phyloP scores from a whole-genome alignment of 495 filamentous ascomycete genomes.

The Penicillium steckii region DNA sequence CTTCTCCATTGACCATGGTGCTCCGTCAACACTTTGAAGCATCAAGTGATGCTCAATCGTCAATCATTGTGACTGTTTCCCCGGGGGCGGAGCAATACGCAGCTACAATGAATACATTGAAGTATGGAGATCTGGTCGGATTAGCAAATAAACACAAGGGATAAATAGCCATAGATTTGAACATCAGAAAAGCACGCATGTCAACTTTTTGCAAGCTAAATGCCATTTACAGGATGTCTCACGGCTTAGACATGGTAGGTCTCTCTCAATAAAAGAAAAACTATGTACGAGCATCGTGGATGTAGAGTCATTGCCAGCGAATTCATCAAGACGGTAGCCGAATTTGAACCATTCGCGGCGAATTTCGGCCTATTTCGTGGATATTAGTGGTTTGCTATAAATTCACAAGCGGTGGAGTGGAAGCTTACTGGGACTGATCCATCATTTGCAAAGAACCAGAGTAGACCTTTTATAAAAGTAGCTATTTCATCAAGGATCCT shows the following conservation, averaged over 20 bases:
- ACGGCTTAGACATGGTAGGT: no score
- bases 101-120: conserved; percentile 26
- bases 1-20: conserved; percentile 28
- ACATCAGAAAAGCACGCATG: no score
- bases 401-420: not conserved
- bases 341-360: not conserved
- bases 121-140: conserved; percentile 34
- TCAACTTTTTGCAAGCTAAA: no score
- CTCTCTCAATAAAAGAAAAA: no score
- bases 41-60: conserved; percentile 8
- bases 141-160: conserved; percentile 57
- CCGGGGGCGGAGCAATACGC: conserved; percentile 14
- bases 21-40: conserved; percentile 21
- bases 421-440: not conserved
- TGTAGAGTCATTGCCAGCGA: not conserved
- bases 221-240: no score
- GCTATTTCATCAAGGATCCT: not conserved
- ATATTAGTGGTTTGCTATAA: not conserved
- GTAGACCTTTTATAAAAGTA: not conserved
- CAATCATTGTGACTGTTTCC: conserved; percentile 1
- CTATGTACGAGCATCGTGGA: not conserved
- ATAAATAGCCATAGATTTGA: no score
- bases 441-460: not conserved
- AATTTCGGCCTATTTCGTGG: not conserved
- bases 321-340: not conserved